Base-by-base conservation (phyloP, 768 basidiomycete species). In the Rhodotorula diobovata region DNA sequence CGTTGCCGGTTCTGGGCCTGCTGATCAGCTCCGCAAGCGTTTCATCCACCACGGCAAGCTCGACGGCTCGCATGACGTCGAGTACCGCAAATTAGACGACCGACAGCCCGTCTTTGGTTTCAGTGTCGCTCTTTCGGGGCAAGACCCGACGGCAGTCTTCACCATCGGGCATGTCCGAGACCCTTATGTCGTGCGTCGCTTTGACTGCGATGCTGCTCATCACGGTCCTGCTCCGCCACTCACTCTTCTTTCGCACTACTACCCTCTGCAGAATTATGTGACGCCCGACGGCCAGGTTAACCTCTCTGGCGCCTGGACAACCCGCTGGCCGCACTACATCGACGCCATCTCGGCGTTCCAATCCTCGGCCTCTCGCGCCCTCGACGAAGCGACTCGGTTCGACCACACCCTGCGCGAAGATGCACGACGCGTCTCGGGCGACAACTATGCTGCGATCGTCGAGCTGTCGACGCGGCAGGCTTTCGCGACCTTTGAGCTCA, bases 381-480 rank as follows among this genome's bases (percentile, higher is more conserved):
- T 67, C n/a, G 7, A 11, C 43, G 65, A 58, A 25, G 48, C 74
- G 18, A 34, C 23, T 8, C 39, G n/a, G 3, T 71, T 77, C 60
- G 76, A 77, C 35, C 37, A 48, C 18, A 55, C 63, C 30, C 15
- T 77, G 25, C 67, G 69, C 7, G 30, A 32, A 7, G 69, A 75
- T 18, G 68, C 72, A 2, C 11, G 28, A 20, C 62, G 55, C 18
- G 65, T 76, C n/a, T 75, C 76, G n/a, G 71, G 66, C 21, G 68
- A 61, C 45, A 45, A 64, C 56, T 77, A 77, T 41, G 69, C 74
- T 1, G 69, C 68, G 41, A 61, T 77, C 41, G 72, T 72, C 48
- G 74, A 67, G 46, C 66, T 76, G 2, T 71, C 72, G 41, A 63
- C 68, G n/a, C 37, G 76, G 18, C 76, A 77, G 63, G 76, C 70